Evolutionary conservation across 148 eudicot species (phyloP), one percentile per base, ranked within the genome.

Genomic region (Beta vulgaris): DNA sequence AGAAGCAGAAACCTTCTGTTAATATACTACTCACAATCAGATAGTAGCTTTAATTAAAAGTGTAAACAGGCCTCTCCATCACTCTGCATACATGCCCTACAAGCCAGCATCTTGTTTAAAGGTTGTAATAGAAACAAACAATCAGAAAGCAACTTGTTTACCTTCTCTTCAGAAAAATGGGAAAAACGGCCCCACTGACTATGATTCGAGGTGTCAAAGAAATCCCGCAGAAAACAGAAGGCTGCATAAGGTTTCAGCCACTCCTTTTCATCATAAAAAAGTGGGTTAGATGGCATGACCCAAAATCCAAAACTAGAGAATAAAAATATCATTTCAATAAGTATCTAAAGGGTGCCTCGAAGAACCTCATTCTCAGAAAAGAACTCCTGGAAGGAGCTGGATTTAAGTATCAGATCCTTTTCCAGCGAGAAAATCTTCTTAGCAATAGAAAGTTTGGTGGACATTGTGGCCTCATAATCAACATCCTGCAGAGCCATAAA

Each of bases 161-260:
- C 98, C 98, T 92, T 92, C 18, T 88, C 86, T 48, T 82, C 68
- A 58, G 98, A 86, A 86, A 86, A 95, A 15, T 68, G 73, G 63
- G 93, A 84, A 82, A 88, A 95, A 49, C 88, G 91, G 39, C 98
- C 98, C 98, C 98, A 95, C 73, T 95, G 93, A 71, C 97, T 90
- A 80, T 89, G 98, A 82, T 95, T 96, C 55, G 98, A 89, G 67
- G 97, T 95, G 80, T 87, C 96, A 76, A 95, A 95, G 82, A 95
- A 95, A 82, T 92, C 96, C 62, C 98, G 93, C 58, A 95, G 88
- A 72, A 92, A 95, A 79, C 98, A 95, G 82, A 95, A 92, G 68
- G 96, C 93, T 25, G 98, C 96, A 81, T 92, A 95, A 65, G 98
- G 96, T 83, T 87, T 95, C 72, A 95, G 86, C 98, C 98, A 95